Evolutionary conservation across 495 filamentous ascomycete species (phyloP).

Genomic region (Aspergillus ostianus): DNA sequence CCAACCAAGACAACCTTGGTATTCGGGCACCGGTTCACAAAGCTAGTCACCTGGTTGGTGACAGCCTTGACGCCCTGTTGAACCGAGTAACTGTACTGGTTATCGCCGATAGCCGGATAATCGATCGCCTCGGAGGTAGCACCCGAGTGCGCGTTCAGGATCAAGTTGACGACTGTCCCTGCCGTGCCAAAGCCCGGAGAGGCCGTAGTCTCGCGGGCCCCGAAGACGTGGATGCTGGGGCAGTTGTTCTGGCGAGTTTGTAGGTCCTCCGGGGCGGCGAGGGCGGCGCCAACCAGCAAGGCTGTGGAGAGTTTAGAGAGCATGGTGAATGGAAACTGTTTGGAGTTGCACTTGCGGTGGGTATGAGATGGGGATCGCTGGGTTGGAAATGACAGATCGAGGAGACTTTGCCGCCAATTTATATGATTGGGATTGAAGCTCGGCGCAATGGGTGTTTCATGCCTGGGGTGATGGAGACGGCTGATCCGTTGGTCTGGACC

Average conservation of each 20-base stretch:
- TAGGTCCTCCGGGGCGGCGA: neutral
- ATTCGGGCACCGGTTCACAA: conserved; percentile 1
- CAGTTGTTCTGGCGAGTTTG: neutral
- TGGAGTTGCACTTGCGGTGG: neutral
- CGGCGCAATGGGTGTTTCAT: neutral
- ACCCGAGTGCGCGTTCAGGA: neutral
- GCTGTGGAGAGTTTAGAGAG: neutral
- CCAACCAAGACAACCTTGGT: conserved; percentile 5
- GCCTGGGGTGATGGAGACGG: neutral
- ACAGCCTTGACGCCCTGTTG: conserved; percentile 1
- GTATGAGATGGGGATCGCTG: neutral
- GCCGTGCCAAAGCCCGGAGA: neutral
- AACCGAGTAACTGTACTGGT: neutral
- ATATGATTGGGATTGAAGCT: neutral
- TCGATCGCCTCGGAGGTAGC: conserved; percentile 3
- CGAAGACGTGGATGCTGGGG: conserved; percentile 5
- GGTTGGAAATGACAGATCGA: neutral
- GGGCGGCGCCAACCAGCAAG: neutral
- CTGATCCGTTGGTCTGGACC: no score
- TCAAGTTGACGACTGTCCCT: neutral
- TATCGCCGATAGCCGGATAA: neutral
- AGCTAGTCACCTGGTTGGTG: conserved; percentile 4
- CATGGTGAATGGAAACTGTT: neutral
- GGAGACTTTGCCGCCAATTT: neutral
- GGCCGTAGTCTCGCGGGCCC: neutral